These are phyloP conservation scores for Kwoniella sp. DNA, from an alignment of 768 basidiomycete species.

Conservation along the genomic window DNA sequence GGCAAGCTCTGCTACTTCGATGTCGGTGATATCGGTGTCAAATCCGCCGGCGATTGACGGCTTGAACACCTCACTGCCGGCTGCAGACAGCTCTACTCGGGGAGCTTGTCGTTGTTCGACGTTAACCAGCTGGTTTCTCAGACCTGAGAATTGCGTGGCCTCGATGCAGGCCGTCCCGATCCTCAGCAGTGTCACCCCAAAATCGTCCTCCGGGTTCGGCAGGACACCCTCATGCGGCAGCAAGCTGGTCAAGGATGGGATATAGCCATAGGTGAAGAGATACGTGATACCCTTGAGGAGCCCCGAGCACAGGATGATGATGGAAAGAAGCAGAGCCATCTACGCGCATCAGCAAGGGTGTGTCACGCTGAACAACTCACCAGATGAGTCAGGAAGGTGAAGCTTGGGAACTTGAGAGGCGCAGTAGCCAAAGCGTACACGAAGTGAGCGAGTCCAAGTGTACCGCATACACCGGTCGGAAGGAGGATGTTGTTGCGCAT, in stretches of 20 bases:
- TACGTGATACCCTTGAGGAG: conserved; percentile 34
- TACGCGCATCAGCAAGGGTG: conserved; percentile 3
- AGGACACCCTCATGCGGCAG: conserved; percentile 39
- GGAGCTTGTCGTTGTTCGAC: conserved; percentile 27
- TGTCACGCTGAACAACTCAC: conserved; percentile 13
- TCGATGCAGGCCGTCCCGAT: conserved; percentile 43
- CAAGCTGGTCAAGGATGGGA: conserved; percentile 35
- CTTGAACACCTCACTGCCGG: conserved; percentile 18
- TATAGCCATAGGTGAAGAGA: conserved; percentile 42
- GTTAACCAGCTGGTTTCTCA: conserved; percentile 35
- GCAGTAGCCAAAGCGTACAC: conserved; percentile 37
- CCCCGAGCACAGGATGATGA: conserved; percentile 30
- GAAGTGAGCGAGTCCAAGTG: conserved; percentile 34
- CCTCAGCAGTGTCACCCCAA: conserved; percentile 41
- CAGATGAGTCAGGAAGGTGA: conserved; percentile 44
- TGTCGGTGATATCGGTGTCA: conserved; percentile 36
- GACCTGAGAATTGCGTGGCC: conserved; percentile 39
- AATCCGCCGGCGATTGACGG: conserved; percentile 21
- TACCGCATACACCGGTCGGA: conserved; percentile 39
- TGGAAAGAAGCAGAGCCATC: conserved; percentile 36
- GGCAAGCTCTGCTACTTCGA: conserved; percentile 24
- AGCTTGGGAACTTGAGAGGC: conserved; percentile 45
- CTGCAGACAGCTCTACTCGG: conserved; percentile 29
- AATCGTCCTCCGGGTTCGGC: conserved; percentile 38
- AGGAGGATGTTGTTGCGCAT: conserved; percentile 30